These are phyloP conservation scores for Barnettozyma sucrosica DNA, from an alignment of 805 yeast species.

Conservation along the genomic window DNA sequence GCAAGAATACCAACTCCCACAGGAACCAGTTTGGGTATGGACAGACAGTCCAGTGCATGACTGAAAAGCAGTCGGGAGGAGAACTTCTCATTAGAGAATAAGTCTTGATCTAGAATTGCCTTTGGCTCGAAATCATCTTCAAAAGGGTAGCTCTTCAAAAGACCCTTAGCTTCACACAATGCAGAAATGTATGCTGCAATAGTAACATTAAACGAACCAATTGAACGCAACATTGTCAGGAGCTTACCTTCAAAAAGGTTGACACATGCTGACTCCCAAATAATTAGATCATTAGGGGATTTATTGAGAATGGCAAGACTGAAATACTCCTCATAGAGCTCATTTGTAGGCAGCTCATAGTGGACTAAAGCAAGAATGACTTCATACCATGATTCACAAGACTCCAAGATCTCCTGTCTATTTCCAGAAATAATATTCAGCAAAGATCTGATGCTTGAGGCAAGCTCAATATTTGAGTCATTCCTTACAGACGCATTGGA, in stretches of 20 bases:
- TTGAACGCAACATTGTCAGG: constrained; percentile 49
- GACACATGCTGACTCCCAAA: constrained; percentile 52
- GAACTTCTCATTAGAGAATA: constrained; percentile 33
- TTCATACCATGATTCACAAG: constrained; percentile 65
- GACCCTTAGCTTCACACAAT: constrained; percentile 58
- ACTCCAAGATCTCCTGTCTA: constrained; percentile 40
- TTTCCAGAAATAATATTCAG: constrained; percentile 33
- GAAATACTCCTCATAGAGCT: constrained; percentile 37
- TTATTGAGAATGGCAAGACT: constrained; percentile 29
- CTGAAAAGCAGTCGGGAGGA: constrained; percentile 52
- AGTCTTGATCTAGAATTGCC: constrained; percentile 21
- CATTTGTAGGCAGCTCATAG: constrained; percentile 52
- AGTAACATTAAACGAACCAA: constrained; percentile 55
- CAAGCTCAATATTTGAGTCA: constrained; percentile 12
- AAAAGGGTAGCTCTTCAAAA: constrained; percentile 36
- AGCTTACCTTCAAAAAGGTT: constrained; percentile 52
- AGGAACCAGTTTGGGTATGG: constrained; percentile 50
- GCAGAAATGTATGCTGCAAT: constrained; percentile 60
- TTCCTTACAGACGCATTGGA: constrained; percentile 21
- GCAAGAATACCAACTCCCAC: constrained; percentile 63
- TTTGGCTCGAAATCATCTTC: constrained; percentile 16
- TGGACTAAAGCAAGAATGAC: constrained; percentile 48
- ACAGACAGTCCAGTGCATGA: constrained; percentile 49
- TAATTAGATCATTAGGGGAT: constrained; percentile 33
- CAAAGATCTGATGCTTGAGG: constrained; percentile 28